A percentile compares a stretch with the other conserved stretches of the same genome.
These are phyloP conservation scores for Monilinia fructigena DNA, from an alignment of 2,329 filamentous ascomycete species.

Conservation along the genomic window DNA sequence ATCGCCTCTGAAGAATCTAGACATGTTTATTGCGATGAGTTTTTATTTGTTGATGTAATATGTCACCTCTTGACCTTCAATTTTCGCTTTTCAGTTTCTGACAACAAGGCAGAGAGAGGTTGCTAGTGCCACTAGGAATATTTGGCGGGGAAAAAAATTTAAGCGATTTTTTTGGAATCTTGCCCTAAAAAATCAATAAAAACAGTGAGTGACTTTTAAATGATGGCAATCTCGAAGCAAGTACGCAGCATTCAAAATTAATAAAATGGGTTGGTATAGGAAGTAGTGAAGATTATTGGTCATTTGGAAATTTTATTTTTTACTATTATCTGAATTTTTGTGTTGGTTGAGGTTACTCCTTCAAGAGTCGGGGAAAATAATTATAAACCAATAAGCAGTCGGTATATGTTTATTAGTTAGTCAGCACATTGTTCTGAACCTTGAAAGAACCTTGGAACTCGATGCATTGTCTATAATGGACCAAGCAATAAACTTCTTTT, in stretches of 20 bases:
- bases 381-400: constrained; percentile 6
- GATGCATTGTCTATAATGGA: neutral
- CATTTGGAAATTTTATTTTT: neutral
- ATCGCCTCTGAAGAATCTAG: constrained; percentile 96
- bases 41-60: too few species aligned
- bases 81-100: neutral
- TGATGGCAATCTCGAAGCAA: neutral
- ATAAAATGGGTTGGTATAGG: neutral
- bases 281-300: neutral
- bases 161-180: constrained; percentile 23
- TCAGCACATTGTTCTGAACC: constrained; percentile 10
- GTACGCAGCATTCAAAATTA: neutral
- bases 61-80: neutral
- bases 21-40: constrained; percentile 59
- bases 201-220: neutral
- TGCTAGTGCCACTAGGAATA: constrained; percentile 14
- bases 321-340: neutral
- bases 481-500: neutral
- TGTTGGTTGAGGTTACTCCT: neutral
- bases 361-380: neutral
- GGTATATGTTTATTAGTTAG: constrained; percentile 5
- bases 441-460: constrained; percentile 4
- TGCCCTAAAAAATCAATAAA: constrained; percentile 16
- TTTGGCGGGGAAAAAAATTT: constrained; percentile 24
- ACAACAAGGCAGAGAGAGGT: neutral